Base-by-base conservation (phyloP, 371 early-diverging fungal genomes). In the Basidiobolus meristosporus region DNA sequence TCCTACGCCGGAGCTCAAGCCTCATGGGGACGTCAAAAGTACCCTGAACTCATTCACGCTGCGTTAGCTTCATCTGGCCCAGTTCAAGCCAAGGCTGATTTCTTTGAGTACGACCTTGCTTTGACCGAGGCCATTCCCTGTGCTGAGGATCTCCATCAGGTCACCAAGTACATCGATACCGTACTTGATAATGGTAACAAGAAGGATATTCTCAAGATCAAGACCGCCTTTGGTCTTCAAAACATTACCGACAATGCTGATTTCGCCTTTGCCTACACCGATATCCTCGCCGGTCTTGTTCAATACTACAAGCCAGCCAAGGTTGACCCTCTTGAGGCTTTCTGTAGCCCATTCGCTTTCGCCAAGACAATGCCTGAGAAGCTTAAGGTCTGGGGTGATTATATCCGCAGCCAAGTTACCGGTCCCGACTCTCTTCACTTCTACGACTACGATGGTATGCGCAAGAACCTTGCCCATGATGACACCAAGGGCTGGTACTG, bases 1-100 rank as follows among this genome's bases (percentile, higher is more conserved):
- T 73, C 73, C 9, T 84, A 80, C 46, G 58, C 73, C 16, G 82
- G 77, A 1, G 77, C 67, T 39, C 44, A 81, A 6, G 77, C 78
- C 5, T 72, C 71, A 0, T 84, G 82, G 82, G 57, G 70, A 45
- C 63, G 77, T 11, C 50, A 57, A 22, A 56, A 62, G 51, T 74
- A 75, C 47, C 82, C 80, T 0, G 54, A 72, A 14, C 46, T 79
- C 20, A 50, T 82, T 7, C 64, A 63, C 46, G 78, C 73, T 2
- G 80, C 73, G 1, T 69, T 77, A 32, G 69, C 77, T 3, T 79
- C 78, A 18, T 78, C 80, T 2, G 77, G 70, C 10, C 79, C 82
- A 12, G 56, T 80, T 1, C 57, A 65, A 2, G 63, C 64, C 11
- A 54, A 54, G 10, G 46, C 57, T 9, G 65, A 74, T 33, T 77